Percentiles rank a stretch among this genome's conserved stretches.
Evolutionary conservation across 192 early-diverging fungal genomes (phyloP).

Genomic region (Backusella macrospora): DNA sequence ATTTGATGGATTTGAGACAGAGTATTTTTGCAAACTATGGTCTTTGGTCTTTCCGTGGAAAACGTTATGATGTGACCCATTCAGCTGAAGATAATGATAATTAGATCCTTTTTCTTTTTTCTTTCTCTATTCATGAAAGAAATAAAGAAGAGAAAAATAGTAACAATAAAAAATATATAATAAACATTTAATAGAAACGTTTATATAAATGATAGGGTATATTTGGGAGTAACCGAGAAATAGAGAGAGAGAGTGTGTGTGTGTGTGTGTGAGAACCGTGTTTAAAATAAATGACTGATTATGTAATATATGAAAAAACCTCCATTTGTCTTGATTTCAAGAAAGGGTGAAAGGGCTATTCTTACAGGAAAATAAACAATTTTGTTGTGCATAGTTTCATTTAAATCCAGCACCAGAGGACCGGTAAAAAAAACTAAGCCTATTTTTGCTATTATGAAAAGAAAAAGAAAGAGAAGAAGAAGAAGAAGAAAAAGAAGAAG

Average conservation of each 20-base stretch:
- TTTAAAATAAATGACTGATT: neutral
- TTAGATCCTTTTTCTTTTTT: too few relatives aligned
- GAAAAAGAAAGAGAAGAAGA: neutral
- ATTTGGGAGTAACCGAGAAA: neutral
- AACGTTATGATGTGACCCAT: constrained; percentile 73
- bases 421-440: neutral
- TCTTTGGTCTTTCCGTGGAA: constrained; percentile 79
- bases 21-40: constrained; percentile 78
- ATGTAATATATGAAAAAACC: neutral
- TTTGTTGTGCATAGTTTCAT: neutral
- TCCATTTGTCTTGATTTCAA: neutral
- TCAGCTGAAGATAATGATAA: constrained; percentile 27
- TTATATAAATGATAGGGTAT: too few relatives aligned
- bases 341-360: too few relatives aligned
- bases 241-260: neutral
- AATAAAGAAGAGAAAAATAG: neutral
- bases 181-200: too few relatives aligned
- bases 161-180: too few relatives aligned
- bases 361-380: too few relatives aligned
- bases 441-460: constrained; percentile 1
- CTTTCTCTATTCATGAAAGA: too few relatives aligned
- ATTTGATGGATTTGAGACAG: constrained; percentile 70
- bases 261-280: too few relatives aligned
- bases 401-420: neutral
- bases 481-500: too few relatives aligned